phyloP scores from a whole-genome alignment of 768 basidiomycete species.

The Amanita pseudoporphyria region DNA sequence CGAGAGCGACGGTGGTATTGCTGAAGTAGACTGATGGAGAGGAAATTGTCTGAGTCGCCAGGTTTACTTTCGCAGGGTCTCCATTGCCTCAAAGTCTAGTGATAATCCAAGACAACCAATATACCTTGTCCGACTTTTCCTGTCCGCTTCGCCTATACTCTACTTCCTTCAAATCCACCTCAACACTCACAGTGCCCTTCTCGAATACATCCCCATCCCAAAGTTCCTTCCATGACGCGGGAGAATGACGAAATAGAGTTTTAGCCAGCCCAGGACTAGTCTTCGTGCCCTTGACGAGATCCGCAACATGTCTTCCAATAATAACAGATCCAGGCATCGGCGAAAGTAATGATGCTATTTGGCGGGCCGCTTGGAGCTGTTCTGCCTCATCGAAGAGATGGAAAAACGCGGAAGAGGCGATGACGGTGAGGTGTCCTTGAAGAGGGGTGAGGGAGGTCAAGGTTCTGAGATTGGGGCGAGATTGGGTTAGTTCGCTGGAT shows the following conservation, averaged over 20 bases:
- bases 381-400: conserved; percentile 25
- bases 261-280: not conserved
- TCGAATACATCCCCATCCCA: conserved; percentile 27
- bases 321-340: conserved; percentile 24
- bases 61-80: too few relatives aligned
- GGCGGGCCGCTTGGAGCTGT: conserved; percentile 21
- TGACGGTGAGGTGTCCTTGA: conserved; percentile 35
- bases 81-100: conserved; percentile 8
- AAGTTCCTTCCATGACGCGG: conserved; percentile 24
- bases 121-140: not conserved
- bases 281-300: conserved; percentile 21
- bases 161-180: conserved; percentile 12
- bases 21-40: too few relatives aligned
- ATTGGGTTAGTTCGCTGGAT: not conserved
- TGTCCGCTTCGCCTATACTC: conserved; percentile 23
- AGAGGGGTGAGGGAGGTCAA: conserved; percentile 21
- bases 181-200: conserved; percentile 17
- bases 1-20: too few relatives aligned
- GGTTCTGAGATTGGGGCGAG: conserved; percentile 8
- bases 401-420: conserved; percentile 29
- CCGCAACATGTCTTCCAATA: conserved; percentile 27
- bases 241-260: conserved; percentile 29
- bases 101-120: conserved; percentile 12
- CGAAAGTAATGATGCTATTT: conserved; percentile 22
- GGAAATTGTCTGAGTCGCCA: too few relatives aligned